Percentiles rank a stretch among this genome's conserved stretches.
Conservation (phyloP, 2,329 filamentous ascomycete species). For the Colletotrichum eleusines region DNA sequence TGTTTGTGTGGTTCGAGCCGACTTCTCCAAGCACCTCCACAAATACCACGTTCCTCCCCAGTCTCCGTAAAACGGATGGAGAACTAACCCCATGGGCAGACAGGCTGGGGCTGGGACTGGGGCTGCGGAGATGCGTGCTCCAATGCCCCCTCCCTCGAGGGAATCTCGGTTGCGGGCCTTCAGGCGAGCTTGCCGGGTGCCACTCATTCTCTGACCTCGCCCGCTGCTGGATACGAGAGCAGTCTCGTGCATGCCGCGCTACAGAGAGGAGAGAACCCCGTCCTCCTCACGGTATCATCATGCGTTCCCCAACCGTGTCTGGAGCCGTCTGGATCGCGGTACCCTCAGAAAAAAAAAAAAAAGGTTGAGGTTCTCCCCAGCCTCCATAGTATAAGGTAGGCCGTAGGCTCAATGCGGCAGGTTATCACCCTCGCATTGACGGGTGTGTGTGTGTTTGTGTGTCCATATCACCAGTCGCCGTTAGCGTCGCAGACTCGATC, state of each 20-base stretch:
- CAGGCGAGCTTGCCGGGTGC: neutral
- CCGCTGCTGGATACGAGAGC: neutral
- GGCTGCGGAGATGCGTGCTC: neutral
- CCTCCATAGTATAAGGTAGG: constrained; percentile 10
- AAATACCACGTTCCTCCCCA: neutral
- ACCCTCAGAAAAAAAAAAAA: neutral
- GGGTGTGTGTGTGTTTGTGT: neutral
- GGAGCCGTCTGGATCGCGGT: constrained; percentile 8
- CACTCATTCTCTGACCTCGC: neutral
- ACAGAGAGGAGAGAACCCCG: neutral
- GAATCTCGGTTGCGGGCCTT: neutral
- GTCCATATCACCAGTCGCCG: neutral
- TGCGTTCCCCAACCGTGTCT: constrained; percentile 11
- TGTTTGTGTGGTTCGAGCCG: neutral
- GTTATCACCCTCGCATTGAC: neutral
- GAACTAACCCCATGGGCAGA: constrained; percentile 7
- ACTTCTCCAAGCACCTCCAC: neutral
- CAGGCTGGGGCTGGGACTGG: too few species aligned
- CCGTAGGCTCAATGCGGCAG: neutral
- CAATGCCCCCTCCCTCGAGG: neutral
- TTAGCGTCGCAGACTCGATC: constrained; percentile 17
- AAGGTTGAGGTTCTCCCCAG: neutral
- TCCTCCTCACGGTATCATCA: neutral
- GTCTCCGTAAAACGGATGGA: neutral
- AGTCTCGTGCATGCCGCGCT: neutral